Conservation (phyloP, 306 rosid genomes). For the Fragaria vesca region DNA sequence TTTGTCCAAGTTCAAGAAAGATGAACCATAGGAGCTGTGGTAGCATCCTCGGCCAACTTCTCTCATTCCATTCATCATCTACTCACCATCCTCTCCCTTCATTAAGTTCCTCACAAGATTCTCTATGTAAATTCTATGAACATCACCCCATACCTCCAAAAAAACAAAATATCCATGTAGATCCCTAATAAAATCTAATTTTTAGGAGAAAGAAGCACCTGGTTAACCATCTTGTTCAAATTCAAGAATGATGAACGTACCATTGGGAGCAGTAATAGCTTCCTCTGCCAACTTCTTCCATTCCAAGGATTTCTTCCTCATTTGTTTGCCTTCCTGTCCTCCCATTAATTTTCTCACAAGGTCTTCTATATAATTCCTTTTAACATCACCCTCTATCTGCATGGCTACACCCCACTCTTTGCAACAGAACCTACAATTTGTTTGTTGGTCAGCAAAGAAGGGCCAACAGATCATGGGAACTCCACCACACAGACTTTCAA, state of each 20-base stretch:
- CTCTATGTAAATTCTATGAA: slow-evolving; percentile 38
- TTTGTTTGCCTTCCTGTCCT: slow-evolving; percentile 44
- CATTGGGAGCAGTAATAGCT: slow-evolving; percentile 22
- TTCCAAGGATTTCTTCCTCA: slow-evolving; percentile 40
- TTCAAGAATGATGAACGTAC: slow-evolving; percentile 46
- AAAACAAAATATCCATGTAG: too few relatives aligned
- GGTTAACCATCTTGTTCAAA: slow-evolving; percentile 25
- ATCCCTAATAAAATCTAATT: neutral
- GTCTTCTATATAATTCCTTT: slow-evolving; percentile 35
- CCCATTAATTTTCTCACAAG: slow-evolving; percentile 61
- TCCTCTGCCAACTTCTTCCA: slow-evolving; percentile 48
- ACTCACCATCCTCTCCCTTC: slow-evolving; percentile 49
- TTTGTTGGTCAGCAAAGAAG: slow-evolving; percentile 69
- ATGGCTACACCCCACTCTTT: slow-evolving; percentile 65
- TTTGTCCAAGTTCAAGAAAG: slow-evolving; percentile 30
- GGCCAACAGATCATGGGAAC: slow-evolving; percentile 83
- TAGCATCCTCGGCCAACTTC: slow-evolving; percentile 34
- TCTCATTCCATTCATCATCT: slow-evolving; percentile 57
- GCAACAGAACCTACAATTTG: slow-evolving; percentile 51
- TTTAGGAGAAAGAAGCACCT: slow-evolving; percentile 22
- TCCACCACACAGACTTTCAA: slow-evolving; percentile 58
- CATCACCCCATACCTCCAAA: slow-evolving; percentile 53
- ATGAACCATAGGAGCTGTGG: slow-evolving; percentile 32
- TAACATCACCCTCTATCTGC: slow-evolving; percentile 54
- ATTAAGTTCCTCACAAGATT: slow-evolving; percentile 50